Conservation (phyloP, 2,329 filamentous ascomycete species). For the Trichoderma semiorbis region DNA sequence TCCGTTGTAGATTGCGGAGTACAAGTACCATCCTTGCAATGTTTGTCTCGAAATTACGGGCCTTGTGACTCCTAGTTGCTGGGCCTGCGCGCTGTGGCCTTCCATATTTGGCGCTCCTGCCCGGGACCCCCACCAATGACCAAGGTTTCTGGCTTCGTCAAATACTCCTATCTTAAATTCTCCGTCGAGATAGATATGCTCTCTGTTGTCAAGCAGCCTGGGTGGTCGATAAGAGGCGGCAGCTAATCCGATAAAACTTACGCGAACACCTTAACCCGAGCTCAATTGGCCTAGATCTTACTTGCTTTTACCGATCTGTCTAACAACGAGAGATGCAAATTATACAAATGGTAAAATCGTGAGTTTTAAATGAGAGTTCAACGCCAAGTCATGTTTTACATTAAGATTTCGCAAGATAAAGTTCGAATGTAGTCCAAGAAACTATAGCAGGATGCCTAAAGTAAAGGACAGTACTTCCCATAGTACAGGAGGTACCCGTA, state of each 20-base stretch:
- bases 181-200: neutral
- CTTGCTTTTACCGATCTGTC: neutral
- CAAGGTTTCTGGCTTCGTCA: neutral
- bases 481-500: neutral
- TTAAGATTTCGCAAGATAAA: neutral
- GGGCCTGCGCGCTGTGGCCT: neutral
- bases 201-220: neutral
- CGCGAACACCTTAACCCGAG: neutral
- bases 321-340: neutral
- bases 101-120: neutral
- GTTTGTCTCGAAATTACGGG: neutral
- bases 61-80: neutral
- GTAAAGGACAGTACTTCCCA: neutral
- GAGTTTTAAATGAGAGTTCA: neutral
- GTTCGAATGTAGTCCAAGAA: neutral
- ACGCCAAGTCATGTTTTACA: neutral
- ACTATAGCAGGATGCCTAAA: neutral
- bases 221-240: neutral
- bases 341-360: neutral
- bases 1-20: neutral
- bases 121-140: neutral
- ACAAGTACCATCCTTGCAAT: neutral
- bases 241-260: neutral
- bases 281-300: neutral
- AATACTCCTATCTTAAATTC: neutral